A percentile compares a stretch with the other conserved stretches of the same genome.
Conservation (phyloP, 305 asterid species). For the Rubia peregrina region DNA sequence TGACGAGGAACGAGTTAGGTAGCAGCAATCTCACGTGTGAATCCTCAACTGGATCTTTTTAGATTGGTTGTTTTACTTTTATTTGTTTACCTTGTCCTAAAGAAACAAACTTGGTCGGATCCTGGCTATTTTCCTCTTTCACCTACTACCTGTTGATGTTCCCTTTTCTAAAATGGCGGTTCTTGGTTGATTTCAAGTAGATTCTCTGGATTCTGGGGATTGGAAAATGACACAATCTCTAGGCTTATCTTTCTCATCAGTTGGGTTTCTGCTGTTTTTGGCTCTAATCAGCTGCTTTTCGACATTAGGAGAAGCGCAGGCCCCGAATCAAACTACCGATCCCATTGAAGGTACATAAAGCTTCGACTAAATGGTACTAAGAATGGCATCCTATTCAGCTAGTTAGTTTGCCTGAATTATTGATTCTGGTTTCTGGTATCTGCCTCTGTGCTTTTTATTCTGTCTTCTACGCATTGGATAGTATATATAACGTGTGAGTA, state of each 20-base stretch:
- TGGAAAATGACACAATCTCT: neutral
- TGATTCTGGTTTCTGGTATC: neutral
- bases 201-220: neutral
- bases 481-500: neutral
- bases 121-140: neutral
- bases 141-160: neutral
- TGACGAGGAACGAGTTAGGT: neutral
- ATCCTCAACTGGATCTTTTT: neutral
- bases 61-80: neutral
- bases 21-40: neutral
- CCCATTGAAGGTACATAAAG: slow-evolving; percentile 3
- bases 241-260: neutral
- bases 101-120: neutral
- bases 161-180: neutral
- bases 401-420: neutral
- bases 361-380: neutral
- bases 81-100: neutral
- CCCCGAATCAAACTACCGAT: slow-evolving; percentile 1
- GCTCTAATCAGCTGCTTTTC: neutral
- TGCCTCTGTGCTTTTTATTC: neutral
- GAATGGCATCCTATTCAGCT: neutral
- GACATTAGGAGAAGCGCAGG: neutral
- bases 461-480: neutral
- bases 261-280: neutral
- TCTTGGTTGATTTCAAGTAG: neutral